Conservation (phyloP, 352 stramenopile genomes). For the Aphanomyces astaci region DNA sequence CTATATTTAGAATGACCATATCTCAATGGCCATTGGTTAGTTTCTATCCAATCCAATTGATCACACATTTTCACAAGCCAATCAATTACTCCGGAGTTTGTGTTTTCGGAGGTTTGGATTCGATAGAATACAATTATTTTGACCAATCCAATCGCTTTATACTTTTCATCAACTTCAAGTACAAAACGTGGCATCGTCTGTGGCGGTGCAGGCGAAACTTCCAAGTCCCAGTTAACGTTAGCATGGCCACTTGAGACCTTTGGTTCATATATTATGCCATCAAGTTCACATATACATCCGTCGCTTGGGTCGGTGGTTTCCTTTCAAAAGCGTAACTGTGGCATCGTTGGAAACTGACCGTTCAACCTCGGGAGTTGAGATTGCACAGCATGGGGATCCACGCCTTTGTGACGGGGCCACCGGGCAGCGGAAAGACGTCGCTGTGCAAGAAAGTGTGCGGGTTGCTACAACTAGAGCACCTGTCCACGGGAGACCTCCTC, state of each 20-base stretch:
- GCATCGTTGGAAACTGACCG: not conserved
- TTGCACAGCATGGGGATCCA: slow-evolving; percentile 41
- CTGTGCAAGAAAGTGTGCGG: slow-evolving; percentile 49
- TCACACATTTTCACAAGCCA: too few relatives aligned
- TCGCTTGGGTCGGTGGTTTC: too few relatives aligned
- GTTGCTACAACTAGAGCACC: slow-evolving; percentile 46
- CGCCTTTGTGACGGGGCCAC: slow-evolving; percentile 59
- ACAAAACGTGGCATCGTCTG: too few relatives aligned
- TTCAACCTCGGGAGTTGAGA: not conserved
- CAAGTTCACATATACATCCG: too few relatives aligned
- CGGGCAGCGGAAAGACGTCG: slow-evolving; percentile 59
- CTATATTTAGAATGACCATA: not conserved
- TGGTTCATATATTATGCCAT: too few relatives aligned
- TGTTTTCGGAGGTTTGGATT: not conserved
- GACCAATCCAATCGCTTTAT: not conserved
- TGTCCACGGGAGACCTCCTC: slow-evolving; percentile 60
- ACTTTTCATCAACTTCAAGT: too few relatives aligned
- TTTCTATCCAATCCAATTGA: not conserved
- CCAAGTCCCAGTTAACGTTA: too few relatives aligned
- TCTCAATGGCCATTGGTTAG: not conserved
- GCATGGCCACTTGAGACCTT: too few relatives aligned
- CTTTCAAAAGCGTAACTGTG: not conserved
- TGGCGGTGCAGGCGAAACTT: too few relatives aligned
- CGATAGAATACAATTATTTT: not conserved
- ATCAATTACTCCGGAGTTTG: not conserved